These are phyloP conservation scores for Colletotrichum tofieldiae DNA, from an alignment of 2,329 filamentous ascomycete genomes.

Conservation along the genomic window DNA sequence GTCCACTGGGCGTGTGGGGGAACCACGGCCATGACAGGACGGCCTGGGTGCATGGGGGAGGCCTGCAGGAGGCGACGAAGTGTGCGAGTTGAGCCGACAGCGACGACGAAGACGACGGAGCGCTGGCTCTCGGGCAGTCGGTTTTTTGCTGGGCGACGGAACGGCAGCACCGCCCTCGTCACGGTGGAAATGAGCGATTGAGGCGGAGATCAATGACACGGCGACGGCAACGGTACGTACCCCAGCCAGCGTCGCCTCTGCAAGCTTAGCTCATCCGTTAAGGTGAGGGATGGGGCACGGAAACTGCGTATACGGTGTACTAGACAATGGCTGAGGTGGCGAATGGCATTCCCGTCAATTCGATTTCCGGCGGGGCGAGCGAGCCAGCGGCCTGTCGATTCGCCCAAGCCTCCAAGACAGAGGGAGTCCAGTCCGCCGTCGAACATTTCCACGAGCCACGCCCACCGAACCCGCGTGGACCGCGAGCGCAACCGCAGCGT, in stretches of 20 bases:
- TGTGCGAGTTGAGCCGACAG: not conserved
- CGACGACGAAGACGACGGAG: not conserved
- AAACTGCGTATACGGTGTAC: not conserved
- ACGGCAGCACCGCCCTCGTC: constrained; percentile 33
- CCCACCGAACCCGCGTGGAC: not conserved
- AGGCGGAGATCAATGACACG: constrained; percentile 33
- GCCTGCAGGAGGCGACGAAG: constrained; percentile 16
- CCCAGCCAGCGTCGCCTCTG: not conserved
- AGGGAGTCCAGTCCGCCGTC: constrained; percentile 23
- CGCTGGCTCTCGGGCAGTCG: not conserved
- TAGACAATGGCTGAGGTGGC: constrained; percentile 34
- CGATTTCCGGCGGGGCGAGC: constrained; percentile 35
- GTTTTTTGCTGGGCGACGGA: constrained; percentile 8
- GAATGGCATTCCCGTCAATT: constrained; percentile 44
- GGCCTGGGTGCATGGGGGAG: constrained; percentile 5
- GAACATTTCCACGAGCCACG: constrained; percentile 32
- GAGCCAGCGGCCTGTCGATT: constrained; percentile 12
- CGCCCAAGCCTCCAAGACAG: not conserved
- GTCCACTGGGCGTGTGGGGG: constrained; percentile 1
- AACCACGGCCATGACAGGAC: not conserved
- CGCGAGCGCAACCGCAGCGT: constrained; percentile 27
- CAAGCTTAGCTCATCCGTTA: constrained; percentile 17
- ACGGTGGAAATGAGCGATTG: constrained; percentile 35
- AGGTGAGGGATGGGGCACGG: constrained; percentile 1
- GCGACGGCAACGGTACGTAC: constrained; percentile 25